phyloP scores from a whole-genome alignment of 257 asterid genomes.

The Solanum chilense region DNA sequence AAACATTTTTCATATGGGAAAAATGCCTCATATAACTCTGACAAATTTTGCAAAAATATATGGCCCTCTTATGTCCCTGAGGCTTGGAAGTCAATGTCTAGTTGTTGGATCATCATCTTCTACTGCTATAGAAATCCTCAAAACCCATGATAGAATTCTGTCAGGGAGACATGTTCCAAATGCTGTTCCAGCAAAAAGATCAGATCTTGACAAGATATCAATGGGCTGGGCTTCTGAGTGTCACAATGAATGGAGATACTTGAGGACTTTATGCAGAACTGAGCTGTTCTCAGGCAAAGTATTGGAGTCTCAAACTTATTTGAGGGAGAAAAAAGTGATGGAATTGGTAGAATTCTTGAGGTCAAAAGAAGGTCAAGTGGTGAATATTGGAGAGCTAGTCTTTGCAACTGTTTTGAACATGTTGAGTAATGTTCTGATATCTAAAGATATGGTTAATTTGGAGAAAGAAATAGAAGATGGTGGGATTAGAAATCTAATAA shows the following conservation, averaged over 20 bases:
- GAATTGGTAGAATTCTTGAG: no score
- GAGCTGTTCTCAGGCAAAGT: constrained; percentile 19
- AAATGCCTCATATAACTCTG: constrained; percentile 12
- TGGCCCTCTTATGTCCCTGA: constrained; percentile 32
- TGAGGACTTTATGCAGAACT: constrained; percentile 10
- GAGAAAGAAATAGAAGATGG: constrained; percentile 11
- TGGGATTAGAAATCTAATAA: constrained; percentile 8
- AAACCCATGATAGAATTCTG: constrained; percentile 14
- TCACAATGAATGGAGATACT: constrained; percentile 12
- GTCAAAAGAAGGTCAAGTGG: no score
- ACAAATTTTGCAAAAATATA: constrained; percentile 17
- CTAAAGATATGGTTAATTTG: constrained; percentile 12
- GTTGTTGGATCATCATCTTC: constrained; percentile 38
- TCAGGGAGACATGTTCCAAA: constrained; percentile 22
- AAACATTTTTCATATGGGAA: constrained; percentile 14
- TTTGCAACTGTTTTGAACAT: constrained; percentile 23
- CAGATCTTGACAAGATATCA: constrained; percentile 15
- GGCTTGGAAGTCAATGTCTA: constrained; percentile 14
- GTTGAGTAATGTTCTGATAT: constrained; percentile 18
- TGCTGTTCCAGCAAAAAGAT: neutral
- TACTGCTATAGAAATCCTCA: constrained; percentile 29
- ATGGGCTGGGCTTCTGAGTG: constrained; percentile 17
- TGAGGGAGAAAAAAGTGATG: no score
- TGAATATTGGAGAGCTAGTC: no score
- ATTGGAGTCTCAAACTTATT: no score